Percentiles rank a stretch among this genome's conserved stretches.
Conservation (phyloP, 768 basidiomycete genomes). For the Imleria badia region DNA sequence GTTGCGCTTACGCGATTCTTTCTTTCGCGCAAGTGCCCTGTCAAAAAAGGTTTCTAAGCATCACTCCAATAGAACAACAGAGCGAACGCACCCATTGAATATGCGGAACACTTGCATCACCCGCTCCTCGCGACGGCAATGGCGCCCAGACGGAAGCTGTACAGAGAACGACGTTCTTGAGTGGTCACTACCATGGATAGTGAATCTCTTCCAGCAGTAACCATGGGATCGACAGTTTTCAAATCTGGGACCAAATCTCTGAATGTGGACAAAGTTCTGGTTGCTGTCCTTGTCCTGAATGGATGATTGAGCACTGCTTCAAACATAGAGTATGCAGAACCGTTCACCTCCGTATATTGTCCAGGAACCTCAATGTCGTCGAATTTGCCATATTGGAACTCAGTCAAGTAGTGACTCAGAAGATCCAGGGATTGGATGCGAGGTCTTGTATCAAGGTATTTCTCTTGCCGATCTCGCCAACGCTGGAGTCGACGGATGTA, state of each 20-base stretch:
- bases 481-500: conserved; percentile 87
- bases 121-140: conserved; percentile 88
- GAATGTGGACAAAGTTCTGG: conserved; percentile 86
- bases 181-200: conserved; percentile 87
- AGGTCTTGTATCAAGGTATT: conserved; percentile 76
- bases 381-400: conserved; percentile 97
- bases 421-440: conserved; percentile 82
- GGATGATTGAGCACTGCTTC: conserved; percentile 6
- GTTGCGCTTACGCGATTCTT: conserved; percentile 91
- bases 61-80: not conserved
- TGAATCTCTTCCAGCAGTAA: conserved; percentile 86
- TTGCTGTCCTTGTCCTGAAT: conserved; percentile 90
- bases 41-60: conserved; percentile 2
- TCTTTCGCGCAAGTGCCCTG: conserved; percentile 82
- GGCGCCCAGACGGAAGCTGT: conserved; percentile 82
- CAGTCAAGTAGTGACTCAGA: conserved; percentile 89
- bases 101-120: conserved; percentile 92
- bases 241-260: conserved; percentile 86
- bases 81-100: conserved; percentile 73
- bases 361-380: conserved; percentile 99
- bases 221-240: conserved; percentile 89
- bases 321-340: not conserved
- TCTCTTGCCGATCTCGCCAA: conserved; percentile 93
- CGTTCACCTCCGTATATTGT: conserved; percentile 90
- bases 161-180: conserved; percentile 88